Base-by-base conservation (phyloP, 1,284 basidiomycete genomes). In the Albatrellus sp. region DNA sequence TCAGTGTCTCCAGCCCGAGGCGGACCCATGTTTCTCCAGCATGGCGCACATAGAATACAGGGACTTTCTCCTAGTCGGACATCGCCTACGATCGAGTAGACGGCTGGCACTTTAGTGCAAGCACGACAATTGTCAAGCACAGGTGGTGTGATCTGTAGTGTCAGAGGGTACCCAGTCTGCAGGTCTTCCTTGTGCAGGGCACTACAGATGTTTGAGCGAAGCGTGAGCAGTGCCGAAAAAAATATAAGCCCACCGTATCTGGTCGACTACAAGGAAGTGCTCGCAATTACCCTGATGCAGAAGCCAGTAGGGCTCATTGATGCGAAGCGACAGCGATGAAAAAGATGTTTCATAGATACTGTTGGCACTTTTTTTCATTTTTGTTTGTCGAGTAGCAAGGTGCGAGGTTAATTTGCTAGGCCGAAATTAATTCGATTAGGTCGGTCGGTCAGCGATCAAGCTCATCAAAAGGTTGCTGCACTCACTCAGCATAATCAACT, bases 241-340 rank as follows among this genome's bases (percentile, higher is more conserved):
- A 20, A 42, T 42, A 14, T 42, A 30, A 28, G 53, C 65, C 43
- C 50, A 77, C 88, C 86, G 70, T 50, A 90, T 78, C 47, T 80
- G 69, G 48, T 87, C 79, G 20, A 90, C 52, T 13, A 81, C 71
- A 32, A 86, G 55, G 56, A 80, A 82, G 55, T 90, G 88, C 52
- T 89, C 86, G 53, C 84, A 89, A 52, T 75, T 79, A 19, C 87
- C 88, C 46, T 75, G 70, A 54, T 90, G 87, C 14, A 89, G 61
- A 45, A 88, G 63, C 76, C 80, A 87, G 53, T 90, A 90, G 1
- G 88, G 87, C 54, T 83, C 68, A 50, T 82, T 73, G 28, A 85
- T 58, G 34, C 77, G 68, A 17, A 87, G 57, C 5, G 65, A 63
- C 29, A 88, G 67, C 1, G 74, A 69, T 0, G 64, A 58, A 35